Base-by-base conservation (phyloP, 495 filamentous ascomycete species). In the Hamigera avellanea region DNA sequence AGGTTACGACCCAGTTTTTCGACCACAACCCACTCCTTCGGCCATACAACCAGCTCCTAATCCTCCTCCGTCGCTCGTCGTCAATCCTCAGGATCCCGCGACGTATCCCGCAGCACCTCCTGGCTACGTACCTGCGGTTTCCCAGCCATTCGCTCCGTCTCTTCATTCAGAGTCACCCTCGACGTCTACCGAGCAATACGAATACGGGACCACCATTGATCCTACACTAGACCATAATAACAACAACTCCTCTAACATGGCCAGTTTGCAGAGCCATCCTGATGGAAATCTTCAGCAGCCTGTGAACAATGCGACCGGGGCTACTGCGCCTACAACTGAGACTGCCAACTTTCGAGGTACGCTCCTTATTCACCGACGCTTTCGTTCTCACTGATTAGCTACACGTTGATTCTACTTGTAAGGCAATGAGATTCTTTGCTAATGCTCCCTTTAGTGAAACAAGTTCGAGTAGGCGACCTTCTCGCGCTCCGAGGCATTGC, bases 1-100 rank as follows among this genome's bases (percentile, higher is more conserved):
- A 34, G 91, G 91, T 31, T 98, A 98, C 76, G 91, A 98, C 56
- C 91, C 91, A 26, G 93, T 96, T 42, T 98, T 98, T 67, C 93
- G 93, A 59, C 75, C 80, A 49, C 83, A 87, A 49, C 78, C 82
- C 33, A 76, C 54, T 9, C 82, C 84, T 12, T 69, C 82, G 28
- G 72, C 77, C 35, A 86, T 93, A 44, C 85, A 89, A 55, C 82
- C 84, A 42, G 81, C 79, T 44, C 75, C 70, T 36, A 75, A 70
- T 43, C 61, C 62, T 42, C 63, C 66, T 33, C 65, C 62, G 16
- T 63, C 61, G 28, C 49, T 67, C 34, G 62, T 69, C 17, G 57
- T 64, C 39, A 67, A 63, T 37, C 60, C 62, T 9, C 64, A 67
- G 35, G 61, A 63, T 18, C 62, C 54, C 40, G 54, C 57, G 32